Evolutionary conservation across 2,329 filamentous ascomycete species (phyloP).

Genomic region (Graphilbum sp.): DNA sequence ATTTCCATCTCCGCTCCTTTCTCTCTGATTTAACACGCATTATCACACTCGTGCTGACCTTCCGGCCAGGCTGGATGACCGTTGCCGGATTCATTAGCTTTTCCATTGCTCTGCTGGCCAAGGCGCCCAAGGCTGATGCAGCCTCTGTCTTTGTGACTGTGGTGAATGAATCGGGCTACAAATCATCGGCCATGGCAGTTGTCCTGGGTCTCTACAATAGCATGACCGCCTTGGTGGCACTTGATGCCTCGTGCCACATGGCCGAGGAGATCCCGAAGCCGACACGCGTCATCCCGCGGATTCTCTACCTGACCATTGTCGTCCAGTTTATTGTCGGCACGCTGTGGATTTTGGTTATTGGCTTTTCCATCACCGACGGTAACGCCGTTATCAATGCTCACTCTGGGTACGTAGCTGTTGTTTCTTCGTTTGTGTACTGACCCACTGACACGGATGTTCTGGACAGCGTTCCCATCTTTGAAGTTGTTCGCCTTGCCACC

Average conservation of each 20-base stretch:
- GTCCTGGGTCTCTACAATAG: slow-evolving; percentile 32
- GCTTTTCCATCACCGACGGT: not conserved
- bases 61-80: not conserved
- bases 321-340: not conserved
- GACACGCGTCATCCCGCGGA: slow-evolving; percentile 18
- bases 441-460: too few species aligned
- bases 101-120: not conserved
- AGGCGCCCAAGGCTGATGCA: slow-evolving; percentile 9
- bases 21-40: too few species aligned
- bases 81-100: not conserved
- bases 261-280: slow-evolving; percentile 27
- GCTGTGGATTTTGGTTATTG: not conserved
- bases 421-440: too few species aligned
- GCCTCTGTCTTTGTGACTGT: slow-evolving; percentile 34
- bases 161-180: slow-evolving; percentile 35
- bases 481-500: not conserved
- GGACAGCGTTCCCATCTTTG: not conserved
- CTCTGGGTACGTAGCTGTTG: not conserved
- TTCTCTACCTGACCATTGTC: not conserved
- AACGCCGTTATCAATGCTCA: not conserved
- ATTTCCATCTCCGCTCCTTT: too few species aligned
- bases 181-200: slow-evolving; percentile 29
- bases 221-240: slow-evolving; percentile 27
- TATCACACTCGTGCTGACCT: too few species aligned
- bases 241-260: slow-evolving; percentile 31